phyloP scores from a whole-genome alignment of 2,329 filamentous ascomycete genomes.

The Paradendryphiella salina region DNA sequence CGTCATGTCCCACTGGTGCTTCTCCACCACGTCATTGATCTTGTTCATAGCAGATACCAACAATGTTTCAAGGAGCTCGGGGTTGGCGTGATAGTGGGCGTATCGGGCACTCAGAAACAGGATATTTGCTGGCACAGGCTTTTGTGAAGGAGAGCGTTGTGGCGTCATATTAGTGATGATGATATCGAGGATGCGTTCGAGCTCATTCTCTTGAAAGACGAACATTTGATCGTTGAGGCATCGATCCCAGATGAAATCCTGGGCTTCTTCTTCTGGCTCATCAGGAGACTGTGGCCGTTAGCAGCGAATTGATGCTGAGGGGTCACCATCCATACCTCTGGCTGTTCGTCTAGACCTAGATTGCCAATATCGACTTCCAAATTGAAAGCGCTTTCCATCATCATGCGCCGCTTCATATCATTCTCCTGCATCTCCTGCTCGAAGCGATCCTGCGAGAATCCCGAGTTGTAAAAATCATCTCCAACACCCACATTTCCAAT shows the following conservation, averaged over 20 bases:
- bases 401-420: conserved; percentile 93
- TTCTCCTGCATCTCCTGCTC: conserved; percentile 98
- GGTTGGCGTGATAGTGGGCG: conserved; percentile 92
- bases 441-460: conserved; percentile 89
- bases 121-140: conserved; percentile 95
- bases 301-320: conserved; percentile 22
- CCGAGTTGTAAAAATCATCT: conserved; percentile 92
- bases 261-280: conserved; percentile 84
- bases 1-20: conserved; percentile 98
- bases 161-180: conserved; percentile 98
- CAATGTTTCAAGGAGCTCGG: conserved; percentile 78
- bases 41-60: conserved; percentile 88
- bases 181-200: conserved; percentile 89
- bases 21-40: conserved; percentile 96
- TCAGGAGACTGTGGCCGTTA: conserved; percentile 53
- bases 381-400: conserved; percentile 98
- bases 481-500: conserved; percentile 77
- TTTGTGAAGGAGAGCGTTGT: conserved; percentile 92
- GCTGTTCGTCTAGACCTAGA: conserved; percentile 91
- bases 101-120: conserved; percentile 95
- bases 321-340: conserved; percentile 65
- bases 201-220: conserved; percentile 93
- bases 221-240: conserved; percentile 99
- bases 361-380: conserved; percentile 95
- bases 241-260: conserved; percentile 93